Percentiles rank a stretch among this genome's conserved stretches.
Conservation (phyloP, 257 asterid genomes). For the Nicotiana knightiana region DNA sequence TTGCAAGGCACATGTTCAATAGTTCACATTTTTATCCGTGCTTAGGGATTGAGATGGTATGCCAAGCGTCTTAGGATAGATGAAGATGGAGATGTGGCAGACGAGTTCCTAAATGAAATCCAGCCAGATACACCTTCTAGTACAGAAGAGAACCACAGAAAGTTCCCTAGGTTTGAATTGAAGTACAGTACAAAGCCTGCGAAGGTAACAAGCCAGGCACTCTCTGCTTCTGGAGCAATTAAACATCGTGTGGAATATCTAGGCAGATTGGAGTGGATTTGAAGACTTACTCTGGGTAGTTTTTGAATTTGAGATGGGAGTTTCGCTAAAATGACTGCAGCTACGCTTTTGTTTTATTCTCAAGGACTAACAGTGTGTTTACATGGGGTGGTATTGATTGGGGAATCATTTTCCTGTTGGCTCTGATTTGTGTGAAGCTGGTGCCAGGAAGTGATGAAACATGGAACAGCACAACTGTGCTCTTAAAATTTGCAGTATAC, state of each 20-base stretch:
- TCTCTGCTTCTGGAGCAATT: slow-evolving; percentile 58
- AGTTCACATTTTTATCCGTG: slow-evolving; percentile 4
- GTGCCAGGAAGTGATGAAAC: neutral
- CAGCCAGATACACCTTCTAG: slow-evolving; percentile 19
- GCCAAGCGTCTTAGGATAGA: slow-evolving; percentile 72
- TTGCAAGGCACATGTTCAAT: neutral
- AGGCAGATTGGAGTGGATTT: slow-evolving; percentile 70
- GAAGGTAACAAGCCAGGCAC: slow-evolving; percentile 48
- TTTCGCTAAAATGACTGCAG: neutral
- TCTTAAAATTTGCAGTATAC: neutral
- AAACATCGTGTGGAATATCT: slow-evolving; percentile 65
- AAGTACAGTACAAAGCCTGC: slow-evolving; percentile 58
- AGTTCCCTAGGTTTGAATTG: slow-evolving; percentile 51
- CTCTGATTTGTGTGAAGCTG: neutral
- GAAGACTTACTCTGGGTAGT: slow-evolving; percentile 14
- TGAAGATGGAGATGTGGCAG: slow-evolving; percentile 96
- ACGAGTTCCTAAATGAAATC: slow-evolving; percentile 81
- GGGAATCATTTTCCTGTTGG: slow-evolving; percentile 1
- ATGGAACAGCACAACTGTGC: neutral
- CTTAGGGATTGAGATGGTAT: slow-evolving; percentile 89
- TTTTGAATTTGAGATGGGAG: neutral
- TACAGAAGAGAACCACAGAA: slow-evolving; percentile 27
- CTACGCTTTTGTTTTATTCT: neutral
- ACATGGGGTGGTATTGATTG: neutral
- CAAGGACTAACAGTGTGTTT: neutral